Conservation (phyloP, 2,329 filamentous ascomycete species). For the Colletotrichum sp. region DNA sequence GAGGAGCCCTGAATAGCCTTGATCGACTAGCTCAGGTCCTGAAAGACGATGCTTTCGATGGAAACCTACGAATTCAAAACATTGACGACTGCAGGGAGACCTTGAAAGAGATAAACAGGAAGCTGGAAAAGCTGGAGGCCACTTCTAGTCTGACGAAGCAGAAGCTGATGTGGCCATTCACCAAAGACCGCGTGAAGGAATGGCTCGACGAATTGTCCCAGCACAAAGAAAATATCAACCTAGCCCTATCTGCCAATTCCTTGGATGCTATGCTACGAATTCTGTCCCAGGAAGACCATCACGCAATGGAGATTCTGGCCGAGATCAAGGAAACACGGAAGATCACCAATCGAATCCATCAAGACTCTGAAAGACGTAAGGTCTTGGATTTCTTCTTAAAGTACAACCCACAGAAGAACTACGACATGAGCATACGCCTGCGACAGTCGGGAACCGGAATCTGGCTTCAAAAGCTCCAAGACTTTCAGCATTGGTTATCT, state of each 20-base stretch:
- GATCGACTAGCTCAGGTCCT: not conserved
- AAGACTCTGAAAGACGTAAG: fast-evolving
- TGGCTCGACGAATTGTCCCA: not conserved
- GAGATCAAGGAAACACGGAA: not conserved
- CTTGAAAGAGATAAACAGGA: not conserved
- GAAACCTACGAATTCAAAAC: not conserved
- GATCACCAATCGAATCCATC: not conserved
- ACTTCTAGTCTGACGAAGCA: not conserved
- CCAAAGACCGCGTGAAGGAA: not conserved
- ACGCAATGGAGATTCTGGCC: fast-evolving
- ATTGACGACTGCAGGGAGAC: not conserved
- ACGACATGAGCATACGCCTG: not conserved
- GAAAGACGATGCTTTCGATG: not conserved
- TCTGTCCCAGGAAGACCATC: not conserved
- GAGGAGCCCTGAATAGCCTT: not conserved
- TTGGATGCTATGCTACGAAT: not conserved
- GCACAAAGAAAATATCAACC: not conserved
- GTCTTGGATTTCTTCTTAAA: not conserved
- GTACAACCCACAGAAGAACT: not conserved
- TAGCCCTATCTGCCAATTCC: not conserved
- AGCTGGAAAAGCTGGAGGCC: too few species aligned
- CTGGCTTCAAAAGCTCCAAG: not conserved
- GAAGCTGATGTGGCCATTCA: not conserved
- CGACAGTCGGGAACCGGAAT: not conserved
- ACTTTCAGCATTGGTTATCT: not conserved